Conservation (phyloP, 1,139 yeast genomes). For the Sugiyamaella paludigena region DNA sequence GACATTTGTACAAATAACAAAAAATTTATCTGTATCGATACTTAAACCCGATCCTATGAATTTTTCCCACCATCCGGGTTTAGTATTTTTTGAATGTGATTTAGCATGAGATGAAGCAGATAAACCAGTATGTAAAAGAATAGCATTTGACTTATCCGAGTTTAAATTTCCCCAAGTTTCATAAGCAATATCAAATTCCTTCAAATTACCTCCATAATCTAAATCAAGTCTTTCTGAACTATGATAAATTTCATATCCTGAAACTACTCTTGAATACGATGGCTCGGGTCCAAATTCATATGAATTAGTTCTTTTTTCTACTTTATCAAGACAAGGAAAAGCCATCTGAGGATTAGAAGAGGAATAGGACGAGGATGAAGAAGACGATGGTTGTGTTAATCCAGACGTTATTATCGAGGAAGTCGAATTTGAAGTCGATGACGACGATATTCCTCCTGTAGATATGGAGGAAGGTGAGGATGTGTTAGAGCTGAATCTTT, state of each 20-base stretch:
- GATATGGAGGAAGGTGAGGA: too few species aligned
- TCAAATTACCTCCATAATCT: slow-evolving; percentile 79
- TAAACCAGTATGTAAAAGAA: slow-evolving; percentile 83
- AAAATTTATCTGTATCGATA: slow-evolving; percentile 76
- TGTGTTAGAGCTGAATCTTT: too few species aligned
- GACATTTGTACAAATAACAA: slow-evolving; percentile 84
- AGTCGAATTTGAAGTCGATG: too few species aligned
- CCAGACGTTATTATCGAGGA: too few species aligned
- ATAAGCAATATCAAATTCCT: slow-evolving; percentile 76
- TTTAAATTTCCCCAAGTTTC: slow-evolving; percentile 88
- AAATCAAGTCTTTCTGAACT: slow-evolving; percentile 60
- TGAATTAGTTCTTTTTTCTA: slow-evolving; percentile 55
- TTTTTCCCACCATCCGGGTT: slow-evolving; percentile 94
- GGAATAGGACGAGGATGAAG: slow-evolving; percentile 32
- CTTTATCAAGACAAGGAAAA: slow-evolving; percentile 82
- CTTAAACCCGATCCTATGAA: slow-evolving; percentile 84
- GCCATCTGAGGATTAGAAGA: slow-evolving; percentile 57
- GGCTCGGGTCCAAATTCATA: slow-evolving; percentile 70
- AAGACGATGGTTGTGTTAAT: too few species aligned
- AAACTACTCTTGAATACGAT: slow-evolving; percentile 64
- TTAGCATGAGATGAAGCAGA: slow-evolving; percentile 96
- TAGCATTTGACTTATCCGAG: slow-evolving; percentile 60
- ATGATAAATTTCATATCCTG: slow-evolving; percentile 63
- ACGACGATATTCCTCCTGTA: too few species aligned
- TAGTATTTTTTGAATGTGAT: slow-evolving; percentile 66